Evolutionary conservation across 2,329 filamentous ascomycete species (phyloP).

Genomic region (Fonsecaea multimorphosa): DNA sequence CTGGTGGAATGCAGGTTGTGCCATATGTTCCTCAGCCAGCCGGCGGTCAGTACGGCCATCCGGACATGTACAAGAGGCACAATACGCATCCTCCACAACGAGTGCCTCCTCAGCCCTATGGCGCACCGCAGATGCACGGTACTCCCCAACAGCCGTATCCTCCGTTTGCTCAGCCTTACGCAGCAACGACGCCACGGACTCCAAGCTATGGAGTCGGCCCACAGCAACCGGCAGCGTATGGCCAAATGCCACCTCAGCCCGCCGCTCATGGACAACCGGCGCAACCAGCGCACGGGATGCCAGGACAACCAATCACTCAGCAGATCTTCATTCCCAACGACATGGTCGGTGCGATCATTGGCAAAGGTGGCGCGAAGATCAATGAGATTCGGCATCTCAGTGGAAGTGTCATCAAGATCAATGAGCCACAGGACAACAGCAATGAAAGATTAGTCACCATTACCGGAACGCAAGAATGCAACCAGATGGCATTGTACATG

Average conservation of each 20-base stretch:
- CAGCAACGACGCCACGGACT: slow-evolving; percentile 72
- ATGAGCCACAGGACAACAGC: slow-evolving; percentile 98
- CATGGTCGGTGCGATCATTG: slow-evolving; percentile 99
- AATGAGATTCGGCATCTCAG: slow-evolving; percentile 98
- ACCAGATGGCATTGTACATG: slow-evolving; percentile 99
- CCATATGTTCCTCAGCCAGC: slow-evolving; percentile 94
- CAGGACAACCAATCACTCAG: slow-evolving; percentile 87
- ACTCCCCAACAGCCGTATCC: slow-evolving; percentile 55
- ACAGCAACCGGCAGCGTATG: slow-evolving; percentile 74
- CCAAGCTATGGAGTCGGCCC: slow-evolving; percentile 79
- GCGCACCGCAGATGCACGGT: slow-evolving; percentile 73
- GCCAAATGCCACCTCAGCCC: slow-evolving; percentile 65
- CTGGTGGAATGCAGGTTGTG: slow-evolving; percentile 98
- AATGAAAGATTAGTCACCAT: slow-evolving; percentile 98
- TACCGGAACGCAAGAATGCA: slow-evolving; percentile 96
- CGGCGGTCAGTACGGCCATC: slow-evolving; percentile 88
- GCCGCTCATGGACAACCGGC: slow-evolving; percentile 69
- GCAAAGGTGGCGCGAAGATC: slow-evolving; percentile 98
- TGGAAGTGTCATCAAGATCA: slow-evolving; percentile 99
- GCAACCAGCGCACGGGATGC: slow-evolving; percentile 70
- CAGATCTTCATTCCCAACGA: slow-evolving; percentile 99
- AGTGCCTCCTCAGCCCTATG: slow-evolving; percentile 68
- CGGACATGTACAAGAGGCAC: slow-evolving; percentile 80
- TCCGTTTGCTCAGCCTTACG: slow-evolving; percentile 73
- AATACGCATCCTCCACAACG: slow-evolving; percentile 74